Conservation (phyloP, 306 rosid genomes). For the Cicer bijugum region DNA sequence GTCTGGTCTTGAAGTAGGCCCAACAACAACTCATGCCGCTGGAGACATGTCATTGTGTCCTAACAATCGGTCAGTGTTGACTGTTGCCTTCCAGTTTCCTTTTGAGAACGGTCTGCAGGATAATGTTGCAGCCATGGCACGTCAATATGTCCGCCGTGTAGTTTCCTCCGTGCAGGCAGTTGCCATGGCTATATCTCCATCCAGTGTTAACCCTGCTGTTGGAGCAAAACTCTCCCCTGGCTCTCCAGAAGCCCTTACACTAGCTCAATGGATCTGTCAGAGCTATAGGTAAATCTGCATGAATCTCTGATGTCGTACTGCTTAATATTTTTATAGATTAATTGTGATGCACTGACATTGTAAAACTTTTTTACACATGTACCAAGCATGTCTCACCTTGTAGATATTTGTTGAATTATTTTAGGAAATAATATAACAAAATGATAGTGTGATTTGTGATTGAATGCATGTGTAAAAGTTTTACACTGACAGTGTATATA, state of each 20-base stretch:
- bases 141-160: slow-evolving; percentile 84
- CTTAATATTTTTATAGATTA: not conserved
- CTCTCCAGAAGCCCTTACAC: slow-evolving; percentile 89
- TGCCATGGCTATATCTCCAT: slow-evolving; percentile 92
- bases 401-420: too few relatives aligned
- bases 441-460: too few relatives aligned
- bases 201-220: slow-evolving; percentile 61
- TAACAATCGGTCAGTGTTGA: slow-evolving; percentile 75
- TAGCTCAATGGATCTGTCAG: slow-evolving; percentile 90
- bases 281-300: slow-evolving; percentile 70
- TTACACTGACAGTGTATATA: too few relatives aligned
- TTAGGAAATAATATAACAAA: too few relatives aligned
- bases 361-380: too few relatives aligned
- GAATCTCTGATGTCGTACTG: not conserved
- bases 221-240: slow-evolving; percentile 80
- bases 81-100: slow-evolving; percentile 96
- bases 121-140: slow-evolving; percentile 84
- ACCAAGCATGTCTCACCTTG: too few relatives aligned
- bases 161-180: slow-evolving; percentile 93
- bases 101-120: slow-evolving; percentile 84
- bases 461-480: too few relatives aligned
- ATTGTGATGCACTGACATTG: too few relatives aligned
- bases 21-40: slow-evolving; percentile 48
- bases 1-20: slow-evolving; percentile 87
- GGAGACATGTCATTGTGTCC: slow-evolving; percentile 59